Evolutionary conservation across 139 green algal species (phyloP).

Genomic region (Closterium sp.): DNA sequence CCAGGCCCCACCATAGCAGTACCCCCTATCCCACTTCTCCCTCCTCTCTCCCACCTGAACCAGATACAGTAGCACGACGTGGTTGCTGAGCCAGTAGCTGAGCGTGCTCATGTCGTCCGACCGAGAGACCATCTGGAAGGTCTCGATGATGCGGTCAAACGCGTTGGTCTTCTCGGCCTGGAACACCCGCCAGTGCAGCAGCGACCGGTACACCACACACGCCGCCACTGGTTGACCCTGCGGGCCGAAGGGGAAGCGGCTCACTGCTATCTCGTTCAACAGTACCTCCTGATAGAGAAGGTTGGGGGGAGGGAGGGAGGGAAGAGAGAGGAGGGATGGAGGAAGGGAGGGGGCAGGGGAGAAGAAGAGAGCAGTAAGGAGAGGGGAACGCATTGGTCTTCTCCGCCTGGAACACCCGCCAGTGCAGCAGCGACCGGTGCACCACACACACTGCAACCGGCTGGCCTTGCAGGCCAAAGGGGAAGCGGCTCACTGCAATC

Average conservation of each 20-base stretch:
- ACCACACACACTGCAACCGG: constrained; percentile 50
- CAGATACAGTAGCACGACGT: constrained; percentile 89
- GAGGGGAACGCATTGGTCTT: constrained; percentile 84
- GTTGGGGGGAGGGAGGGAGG: no score
- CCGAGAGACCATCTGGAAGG: constrained; percentile 5
- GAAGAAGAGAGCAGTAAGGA: no score
- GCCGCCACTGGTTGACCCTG: not conserved
- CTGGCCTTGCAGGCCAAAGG: not conserved
- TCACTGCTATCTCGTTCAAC: not conserved
- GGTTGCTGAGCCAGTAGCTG: constrained; percentile 95
- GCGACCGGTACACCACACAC: constrained; percentile 74
- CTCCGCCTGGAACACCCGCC: constrained; percentile 84
- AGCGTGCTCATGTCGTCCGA: constrained; percentile 60
- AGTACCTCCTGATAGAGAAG: not conserved
- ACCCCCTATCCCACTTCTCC: not conserved
- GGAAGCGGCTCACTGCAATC: not conserved
- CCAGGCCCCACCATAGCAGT: no score
- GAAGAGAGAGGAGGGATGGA: no score
- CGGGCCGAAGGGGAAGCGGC: not conserved
- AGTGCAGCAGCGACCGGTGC: constrained; percentile 85
- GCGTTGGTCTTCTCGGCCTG: constrained; percentile 87
- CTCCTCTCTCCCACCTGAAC: constrained; percentile 62
- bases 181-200: constrained; percentile 85
- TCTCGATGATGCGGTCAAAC: constrained; percentile 73
- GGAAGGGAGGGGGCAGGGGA: no score